These are phyloP conservation scores for Backusella mclennaniae DNA, from an alignment of 192 early-diverging fungal species.

Conservation along the genomic window DNA sequence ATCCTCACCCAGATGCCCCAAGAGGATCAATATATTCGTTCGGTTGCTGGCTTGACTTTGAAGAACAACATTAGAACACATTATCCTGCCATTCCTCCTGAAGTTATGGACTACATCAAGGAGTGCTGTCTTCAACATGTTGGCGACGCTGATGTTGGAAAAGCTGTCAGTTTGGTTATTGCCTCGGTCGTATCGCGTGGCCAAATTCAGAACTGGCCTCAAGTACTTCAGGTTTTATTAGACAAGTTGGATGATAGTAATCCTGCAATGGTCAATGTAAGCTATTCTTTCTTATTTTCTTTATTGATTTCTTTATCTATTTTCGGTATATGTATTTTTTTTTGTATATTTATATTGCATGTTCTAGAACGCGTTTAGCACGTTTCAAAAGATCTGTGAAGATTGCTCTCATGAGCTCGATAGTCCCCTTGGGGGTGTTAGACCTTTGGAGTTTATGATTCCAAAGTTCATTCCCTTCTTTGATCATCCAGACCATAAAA, in stretches of 20 bases:
- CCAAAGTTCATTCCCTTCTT: conserved; percentile 88
- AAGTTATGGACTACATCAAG: conserved; percentile 44
- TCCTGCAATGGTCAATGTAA: conserved; percentile 75
- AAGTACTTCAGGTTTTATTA: conserved; percentile 77
- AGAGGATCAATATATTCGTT: conserved; percentile 71
- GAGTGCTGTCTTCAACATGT: conserved; percentile 41
- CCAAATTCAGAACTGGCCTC: conserved; percentile 77
- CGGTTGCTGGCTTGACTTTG: conserved; percentile 84
- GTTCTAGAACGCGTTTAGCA: conserved; percentile 75
- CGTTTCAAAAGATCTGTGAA: conserved; percentile 95
- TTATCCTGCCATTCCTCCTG: conserved; percentile 53
- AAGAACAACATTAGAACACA: conserved; percentile 78
- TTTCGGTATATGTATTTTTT: background rate
- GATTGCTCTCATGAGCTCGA: conserved; percentile 84
- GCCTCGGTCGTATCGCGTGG: conserved; percentile 78
- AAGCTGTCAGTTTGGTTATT: conserved; percentile 85
- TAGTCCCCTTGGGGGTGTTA: conserved; percentile 66
- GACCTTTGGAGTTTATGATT: conserved; percentile 82
- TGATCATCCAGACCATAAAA: conserved; percentile 66
- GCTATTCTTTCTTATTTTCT: background rate
- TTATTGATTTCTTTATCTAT: background rate
- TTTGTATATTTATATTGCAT: background rate
- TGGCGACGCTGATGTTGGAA: conserved; percentile 75
- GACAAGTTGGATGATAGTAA: conserved; percentile 71
- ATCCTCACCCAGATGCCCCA: conserved; percentile 76